phyloP scores from a whole-genome alignment of 306 rosid genomes.

The Canavalia gladiata region DNA sequence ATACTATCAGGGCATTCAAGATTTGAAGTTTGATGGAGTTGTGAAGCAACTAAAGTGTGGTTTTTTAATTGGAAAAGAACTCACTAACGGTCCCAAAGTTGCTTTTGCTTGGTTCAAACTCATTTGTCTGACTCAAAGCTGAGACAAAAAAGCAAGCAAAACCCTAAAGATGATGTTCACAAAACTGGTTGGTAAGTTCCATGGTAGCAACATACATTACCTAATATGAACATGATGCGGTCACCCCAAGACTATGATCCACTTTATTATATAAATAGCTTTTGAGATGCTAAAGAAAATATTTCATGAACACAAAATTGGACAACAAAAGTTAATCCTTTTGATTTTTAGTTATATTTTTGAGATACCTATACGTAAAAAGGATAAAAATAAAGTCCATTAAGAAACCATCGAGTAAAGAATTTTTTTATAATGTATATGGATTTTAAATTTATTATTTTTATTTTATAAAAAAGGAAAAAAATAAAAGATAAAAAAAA shows the following conservation, averaged over 20 bases:
- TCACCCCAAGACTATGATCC: neutral
- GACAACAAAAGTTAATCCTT: too few relatives aligned
- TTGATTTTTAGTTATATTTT: too few relatives aligned
- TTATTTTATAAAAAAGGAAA: too few relatives aligned
- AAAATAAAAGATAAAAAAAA: too few relatives aligned
- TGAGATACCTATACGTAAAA: too few relatives aligned
- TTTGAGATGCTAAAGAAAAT: neutral
- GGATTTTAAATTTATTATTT: too few relatives aligned
- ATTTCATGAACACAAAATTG: too few relatives aligned
- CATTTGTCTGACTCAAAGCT: conserved; percentile 49
- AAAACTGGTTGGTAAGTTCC: conserved; percentile 35
- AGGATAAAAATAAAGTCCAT: too few relatives aligned
- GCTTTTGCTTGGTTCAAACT: conserved; percentile 61
- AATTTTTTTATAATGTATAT: too few relatives aligned
- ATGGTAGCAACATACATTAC: neutral
- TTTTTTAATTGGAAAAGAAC: conserved; percentile 47
- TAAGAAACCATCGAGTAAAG: too few relatives aligned
- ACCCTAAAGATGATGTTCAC: neutral
- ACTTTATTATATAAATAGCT: conserved; percentile 6
- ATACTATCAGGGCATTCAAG: conserved; percentile 53
- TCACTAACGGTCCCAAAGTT: conserved; percentile 47
- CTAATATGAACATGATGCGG: conserved; percentile 32
- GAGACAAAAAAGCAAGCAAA: conserved; percentile 36
- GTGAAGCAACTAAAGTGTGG: conserved; percentile 51
- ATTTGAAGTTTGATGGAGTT: neutral